These are phyloP conservation scores for Verticillium alfalfae DNA, from an alignment of 2,329 filamentous ascomycete species.

Conservation along the genomic window DNA sequence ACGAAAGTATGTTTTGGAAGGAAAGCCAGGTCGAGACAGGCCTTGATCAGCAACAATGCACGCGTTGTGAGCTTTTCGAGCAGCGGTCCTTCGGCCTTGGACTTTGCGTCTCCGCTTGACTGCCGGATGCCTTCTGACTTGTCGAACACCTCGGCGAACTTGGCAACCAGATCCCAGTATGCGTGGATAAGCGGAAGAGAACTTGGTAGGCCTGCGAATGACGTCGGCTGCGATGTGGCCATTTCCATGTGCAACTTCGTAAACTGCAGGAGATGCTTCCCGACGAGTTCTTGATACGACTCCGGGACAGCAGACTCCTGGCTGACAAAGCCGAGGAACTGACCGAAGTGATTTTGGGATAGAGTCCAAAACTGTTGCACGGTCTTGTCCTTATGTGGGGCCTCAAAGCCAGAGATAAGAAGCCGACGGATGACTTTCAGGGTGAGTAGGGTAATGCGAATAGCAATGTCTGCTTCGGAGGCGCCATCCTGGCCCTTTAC, in stretches of 20 bases:
- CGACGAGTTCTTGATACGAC: slow-evolving; percentile 57
- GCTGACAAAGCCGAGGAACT: slow-evolving; percentile 62
- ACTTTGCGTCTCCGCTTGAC: slow-evolving; percentile 32
- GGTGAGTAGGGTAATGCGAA: slow-evolving; percentile 71
- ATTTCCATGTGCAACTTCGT: slow-evolving; percentile 89
- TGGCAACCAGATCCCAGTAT: slow-evolving; percentile 79
- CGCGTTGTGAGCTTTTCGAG: slow-evolving; percentile 78
- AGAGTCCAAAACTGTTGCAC: slow-evolving; percentile 77
- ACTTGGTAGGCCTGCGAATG: slow-evolving; percentile 77
- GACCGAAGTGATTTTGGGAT: slow-evolving; percentile 71
- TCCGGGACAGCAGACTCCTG: slow-evolving; percentile 48
- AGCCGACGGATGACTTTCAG: slow-evolving; percentile 79
- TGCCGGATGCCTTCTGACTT: slow-evolving; percentile 52
- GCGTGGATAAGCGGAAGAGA: slow-evolving; percentile 71
- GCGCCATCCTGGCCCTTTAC: slow-evolving; percentile 50
- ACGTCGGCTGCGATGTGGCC: slow-evolving; percentile 71
- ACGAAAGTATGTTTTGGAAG: slow-evolving; percentile 77
- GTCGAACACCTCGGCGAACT: slow-evolving; percentile 70
- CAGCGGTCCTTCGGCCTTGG: slow-evolving; percentile 55
- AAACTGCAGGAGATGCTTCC: slow-evolving; percentile 83
- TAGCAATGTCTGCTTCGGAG: slow-evolving; percentile 52
- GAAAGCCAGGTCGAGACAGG: slow-evolving; percentile 81
- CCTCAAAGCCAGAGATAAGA: slow-evolving; percentile 75
- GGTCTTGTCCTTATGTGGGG: slow-evolving; percentile 71
- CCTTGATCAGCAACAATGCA: slow-evolving; percentile 74